phyloP scores from a whole-genome alignment of 805 yeast genomes.

The Candida jianshihensis region DNA sequence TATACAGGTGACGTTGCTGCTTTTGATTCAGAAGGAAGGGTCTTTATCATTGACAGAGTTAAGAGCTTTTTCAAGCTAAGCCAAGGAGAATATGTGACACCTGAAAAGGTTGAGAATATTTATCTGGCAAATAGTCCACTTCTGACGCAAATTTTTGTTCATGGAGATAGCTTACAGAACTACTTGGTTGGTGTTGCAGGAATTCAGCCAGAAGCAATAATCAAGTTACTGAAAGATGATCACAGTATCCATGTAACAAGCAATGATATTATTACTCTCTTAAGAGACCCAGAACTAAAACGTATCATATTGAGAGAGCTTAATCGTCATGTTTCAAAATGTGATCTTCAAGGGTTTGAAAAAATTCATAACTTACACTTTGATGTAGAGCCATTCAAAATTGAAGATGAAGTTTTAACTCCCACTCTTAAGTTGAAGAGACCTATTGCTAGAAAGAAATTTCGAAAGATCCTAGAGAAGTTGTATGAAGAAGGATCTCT shows the following conservation, averaged over 20 bases:
- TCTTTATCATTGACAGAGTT: constrained; percentile 63
- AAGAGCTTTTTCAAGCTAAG: constrained; percentile 69
- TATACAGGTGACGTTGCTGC: constrained; percentile 60
- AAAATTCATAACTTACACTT: constrained; percentile 48
- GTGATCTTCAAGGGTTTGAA: constrained; percentile 54
- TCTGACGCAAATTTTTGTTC: constrained; percentile 49
- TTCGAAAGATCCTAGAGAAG: constrained; percentile 30
- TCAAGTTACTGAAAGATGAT: constrained; percentile 10
- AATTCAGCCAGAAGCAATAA: constrained; percentile 36
- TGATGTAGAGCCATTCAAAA: constrained; percentile 51
- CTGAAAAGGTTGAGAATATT: constrained; percentile 64
- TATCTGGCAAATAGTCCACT: constrained; percentile 48
- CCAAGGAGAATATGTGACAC: constrained; percentile 64
- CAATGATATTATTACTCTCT: constrained; percentile 8
- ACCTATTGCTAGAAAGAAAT: constrained; percentile 39
- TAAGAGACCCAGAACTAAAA: constrained; percentile 17
- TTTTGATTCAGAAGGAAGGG: constrained; percentile 43
- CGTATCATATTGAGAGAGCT: constrained; percentile 12
- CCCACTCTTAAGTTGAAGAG: constrained; percentile 61
- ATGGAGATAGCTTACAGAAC: constrained; percentile 55
- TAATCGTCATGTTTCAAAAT: constrained; percentile 14
- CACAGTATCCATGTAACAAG: constrained; percentile 8
- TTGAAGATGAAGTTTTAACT: constrained; percentile 56
- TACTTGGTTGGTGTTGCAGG: constrained; percentile 61
- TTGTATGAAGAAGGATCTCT: constrained; percentile 47